phyloP scores from a whole-genome alignment of 371 early-diverging fungal genomes.

The Apophysomyces sp. region DNA sequence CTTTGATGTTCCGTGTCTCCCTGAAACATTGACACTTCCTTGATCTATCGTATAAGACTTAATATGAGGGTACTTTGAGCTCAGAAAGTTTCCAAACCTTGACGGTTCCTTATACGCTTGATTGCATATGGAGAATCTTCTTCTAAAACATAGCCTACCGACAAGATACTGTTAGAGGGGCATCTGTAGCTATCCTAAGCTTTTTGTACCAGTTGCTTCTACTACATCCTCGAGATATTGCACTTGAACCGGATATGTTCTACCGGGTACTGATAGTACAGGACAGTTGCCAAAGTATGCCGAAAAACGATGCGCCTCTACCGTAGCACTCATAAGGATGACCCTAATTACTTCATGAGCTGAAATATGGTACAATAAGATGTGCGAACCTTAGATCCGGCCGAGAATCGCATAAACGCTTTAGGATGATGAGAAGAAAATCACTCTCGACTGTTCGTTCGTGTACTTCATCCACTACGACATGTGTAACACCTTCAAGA shows the following conservation, averaged over 20 bases:
- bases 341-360: constrained; percentile 31
- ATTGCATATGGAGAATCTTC: constrained; percentile 60
- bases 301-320: constrained; percentile 66
- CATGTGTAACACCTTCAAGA: constrained; percentile 65
- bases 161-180: background rate
- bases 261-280: constrained; percentile 75
- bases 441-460: constrained; percentile 86
- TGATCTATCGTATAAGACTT: constrained; percentile 11
- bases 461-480: constrained; percentile 88
- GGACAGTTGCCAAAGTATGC: constrained; percentile 69
- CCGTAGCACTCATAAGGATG: constrained; percentile 87
- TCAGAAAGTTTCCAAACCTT: constrained; percentile 1
- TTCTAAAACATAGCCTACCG: constrained; percentile 53
- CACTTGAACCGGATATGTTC: constrained; percentile 78
- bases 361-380: background rate
- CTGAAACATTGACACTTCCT: constrained; percentile 27
- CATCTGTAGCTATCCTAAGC: background rate
- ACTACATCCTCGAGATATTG: constrained; percentile 77
- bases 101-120: constrained; percentile 17
- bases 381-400: constrained; percentile 66
- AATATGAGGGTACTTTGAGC: background rate
- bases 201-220: constrained; percentile 38
- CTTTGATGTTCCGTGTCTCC: constrained; percentile 25
- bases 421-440: constrained; percentile 69
- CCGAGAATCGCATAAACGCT: constrained; percentile 44